These are phyloP conservation scores for Scenedesmus sp. DNA, from an alignment of 163 green algal genomes.

Conservation along the genomic window DNA sequence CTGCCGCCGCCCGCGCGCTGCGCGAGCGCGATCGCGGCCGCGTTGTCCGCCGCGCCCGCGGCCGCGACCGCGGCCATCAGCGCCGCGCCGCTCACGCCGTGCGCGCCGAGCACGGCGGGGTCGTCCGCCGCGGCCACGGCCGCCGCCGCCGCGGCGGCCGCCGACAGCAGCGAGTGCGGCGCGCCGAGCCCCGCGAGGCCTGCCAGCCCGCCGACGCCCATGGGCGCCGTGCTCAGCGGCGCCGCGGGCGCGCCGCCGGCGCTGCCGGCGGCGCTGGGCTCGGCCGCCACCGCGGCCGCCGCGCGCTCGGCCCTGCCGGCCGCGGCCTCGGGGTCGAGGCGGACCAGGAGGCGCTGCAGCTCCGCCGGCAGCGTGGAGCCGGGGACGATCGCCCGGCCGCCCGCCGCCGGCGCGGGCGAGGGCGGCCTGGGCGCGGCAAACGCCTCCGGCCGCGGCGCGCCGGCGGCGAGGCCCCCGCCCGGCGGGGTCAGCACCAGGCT, in stretches of 20 bases:
- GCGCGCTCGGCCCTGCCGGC: no score
- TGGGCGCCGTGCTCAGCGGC: background rate
- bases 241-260: background rate
- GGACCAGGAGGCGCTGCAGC: no score
- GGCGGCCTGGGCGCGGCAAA: no score
- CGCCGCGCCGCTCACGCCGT: background rate
- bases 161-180: background rate
- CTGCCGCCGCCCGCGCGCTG: slow-evolving; percentile 4
- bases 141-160: background rate
- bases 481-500: background rate
- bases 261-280: background rate
- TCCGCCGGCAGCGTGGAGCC: no score
- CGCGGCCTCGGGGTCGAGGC: no score
- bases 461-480: no score
- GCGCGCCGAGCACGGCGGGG: no score
- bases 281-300: no score
- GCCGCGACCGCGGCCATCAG: slow-evolving; percentile 20
- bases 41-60: slow-evolving; percentile 17
- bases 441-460: no score
- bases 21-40: background rate
- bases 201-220: background rate
- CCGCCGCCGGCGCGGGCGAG: no score
- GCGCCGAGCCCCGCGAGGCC: background rate
- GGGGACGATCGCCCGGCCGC: no score
- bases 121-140: background rate